Evolutionary conservation across 1,284 basidiomycete species (phyloP).

Genomic region (Blastosporella zonata): DNA sequence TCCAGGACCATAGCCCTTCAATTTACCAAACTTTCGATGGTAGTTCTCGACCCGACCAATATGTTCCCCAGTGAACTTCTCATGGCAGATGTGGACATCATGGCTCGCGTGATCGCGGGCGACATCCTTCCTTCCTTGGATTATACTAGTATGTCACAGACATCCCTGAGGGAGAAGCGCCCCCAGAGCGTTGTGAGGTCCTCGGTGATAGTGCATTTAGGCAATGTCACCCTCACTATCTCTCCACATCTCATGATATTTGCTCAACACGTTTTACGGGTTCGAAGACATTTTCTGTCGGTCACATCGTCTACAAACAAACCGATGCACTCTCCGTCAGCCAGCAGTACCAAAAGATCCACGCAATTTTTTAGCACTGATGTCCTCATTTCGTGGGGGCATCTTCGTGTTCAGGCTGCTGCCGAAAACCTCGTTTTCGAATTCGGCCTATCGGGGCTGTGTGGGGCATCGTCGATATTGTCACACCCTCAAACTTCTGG

Average conservation of each 20-base stretch:
- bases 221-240: constrained; percentile 45
- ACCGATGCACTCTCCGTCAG: neutral
- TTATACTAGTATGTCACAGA: constrained; percentile 37
- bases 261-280: constrained; percentile 54
- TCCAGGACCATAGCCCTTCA: constrained; percentile 23
- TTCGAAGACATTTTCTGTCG: constrained; percentile 33
- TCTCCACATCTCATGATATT: constrained; percentile 64
- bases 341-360: neutral
- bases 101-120: constrained; percentile 25
- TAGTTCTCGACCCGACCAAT: constrained; percentile 31
- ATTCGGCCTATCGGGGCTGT: constrained; percentile 40
- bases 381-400: constrained; percentile 34
- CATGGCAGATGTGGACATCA: constrained; percentile 27
- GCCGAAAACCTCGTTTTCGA: constrained; percentile 42
- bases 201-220: constrained; percentile 38
- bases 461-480: constrained; percentile 35
- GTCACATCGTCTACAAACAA: neutral
- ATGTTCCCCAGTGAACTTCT: constrained; percentile 29
- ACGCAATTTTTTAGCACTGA: constrained; percentile 26
- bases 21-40: constrained; percentile 25
- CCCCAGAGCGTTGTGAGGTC: constrained; percentile 35
- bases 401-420: constrained; percentile 53
- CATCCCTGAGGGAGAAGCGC: constrained; percentile 37
- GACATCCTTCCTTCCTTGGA: constrained; percentile 32
- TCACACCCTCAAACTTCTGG: constrained; percentile 20